Base-by-base conservation (phyloP, 345 rosid genomes). In the Eucalyptus pauciflora region DNA sequence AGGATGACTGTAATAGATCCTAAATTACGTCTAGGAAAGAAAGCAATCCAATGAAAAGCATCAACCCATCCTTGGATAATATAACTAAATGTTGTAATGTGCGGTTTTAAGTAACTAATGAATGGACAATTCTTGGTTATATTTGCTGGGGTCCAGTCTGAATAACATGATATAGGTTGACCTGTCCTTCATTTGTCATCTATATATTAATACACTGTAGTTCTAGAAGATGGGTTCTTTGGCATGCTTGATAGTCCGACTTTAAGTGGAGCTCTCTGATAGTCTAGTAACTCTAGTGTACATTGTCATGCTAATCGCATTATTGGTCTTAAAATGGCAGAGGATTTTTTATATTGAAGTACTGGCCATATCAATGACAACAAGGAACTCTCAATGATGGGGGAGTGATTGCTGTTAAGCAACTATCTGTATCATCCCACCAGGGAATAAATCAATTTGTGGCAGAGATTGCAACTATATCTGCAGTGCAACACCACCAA, bases 401-500 rank as follows among this genome's bases (percentile, higher is more conserved):
- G 88, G 94, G 96, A 90, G 93, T 87, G 87, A 89, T 95, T 88
- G 98, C 96, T 6, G 96, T 95, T 85, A 96, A 96, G 93, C 93
- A 94, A 89, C 91, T 96, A 89, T 94, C 98, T 12, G 91, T 93
- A 56, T 92, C 88, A 89, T 96, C 98, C 8, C 91, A 89, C 89
- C 97, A 96, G 90, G 98, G 98, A 43, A 95, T 94, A 90, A 93
- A 89, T 71, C 96, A 95, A 81, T 96, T 96, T 90, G 88, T 95
- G 25, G 91, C 97, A 41, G 96, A 95, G 94, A 96, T 96, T 89
- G 96, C 94, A 45, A 95, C 96, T 7, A 95, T 95, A 91, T 96
- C 93, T 56, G 90, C 92, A 41, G 92, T 94, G 86, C 95, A 94
- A 87, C 96, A 94, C 62, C 93, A 94, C 27, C 27, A 96, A 95